Evolutionary conservation across 257 asterid genomes (phyloP), one percentile per base, ranked within the genome.

Genomic region (Solanum piurae): DNA sequence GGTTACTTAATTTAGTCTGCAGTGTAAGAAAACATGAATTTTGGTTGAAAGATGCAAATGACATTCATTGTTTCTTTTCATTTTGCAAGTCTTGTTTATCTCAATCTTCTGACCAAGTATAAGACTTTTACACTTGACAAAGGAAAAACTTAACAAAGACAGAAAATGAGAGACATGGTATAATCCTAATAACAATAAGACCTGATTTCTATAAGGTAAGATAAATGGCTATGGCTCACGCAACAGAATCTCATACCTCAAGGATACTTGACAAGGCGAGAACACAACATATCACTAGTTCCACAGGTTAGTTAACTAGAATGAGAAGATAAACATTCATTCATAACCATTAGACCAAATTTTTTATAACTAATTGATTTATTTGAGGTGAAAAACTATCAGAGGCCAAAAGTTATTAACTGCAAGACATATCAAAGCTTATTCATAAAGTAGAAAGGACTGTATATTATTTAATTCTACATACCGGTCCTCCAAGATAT

Each of bases 401-500:
- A 46, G 21, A 29, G 5, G 31, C 40, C 85, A 82, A 82, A 82
- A 31, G 86, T 66, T 20, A 49, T 31, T 49, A 49, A 82, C 31
- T 9, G 42, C 25, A 82, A 82, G 2, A 31, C 16, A 82, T 46
- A 33, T 49, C 86, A 31, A 3, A 82, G 21, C 25, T 49, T 33
- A 49, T 20, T 49, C 86, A 52, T 20, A 31, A 49, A 52, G 29
- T 82, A 31, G 21, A 52, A 46, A 82, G 71, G 33, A 82, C 71
- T 82, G 37, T 23, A 18, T 72, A 16, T 27, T 20, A 5, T 49
- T 49, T 52, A 13, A 52, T 52, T 74, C 46, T 76, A 87, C 96
- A 9, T 92, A 97, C 99, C 88, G 98, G 99, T 68, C 99, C 99
- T 77, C 99, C 99, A 90, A 95, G 88, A 89, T 94, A 93, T 88